Evolutionary conservation across 225 moss, liverwort and hornwort species (phyloP).

Genomic region (Antitrichia curtipendula): DNA sequence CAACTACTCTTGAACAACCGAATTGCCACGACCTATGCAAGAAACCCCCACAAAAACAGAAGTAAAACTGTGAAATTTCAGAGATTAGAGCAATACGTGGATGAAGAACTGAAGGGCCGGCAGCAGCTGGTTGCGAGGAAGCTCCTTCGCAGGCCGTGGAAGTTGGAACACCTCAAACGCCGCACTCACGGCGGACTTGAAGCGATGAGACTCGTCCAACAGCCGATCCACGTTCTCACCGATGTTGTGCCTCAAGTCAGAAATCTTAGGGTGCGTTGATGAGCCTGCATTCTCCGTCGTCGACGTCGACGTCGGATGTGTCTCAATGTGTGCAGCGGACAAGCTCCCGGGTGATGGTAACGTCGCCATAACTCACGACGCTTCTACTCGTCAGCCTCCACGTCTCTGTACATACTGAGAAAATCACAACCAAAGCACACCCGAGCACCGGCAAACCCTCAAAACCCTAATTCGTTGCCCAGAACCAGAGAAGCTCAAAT

Average conservation of each 20-base stretch:
- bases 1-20: neutral
- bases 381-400: neutral
- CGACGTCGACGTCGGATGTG: neutral
- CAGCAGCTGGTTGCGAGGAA: conserved; percentile 45
- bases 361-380: neutral
- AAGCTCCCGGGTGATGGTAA: neutral
- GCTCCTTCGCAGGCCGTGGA: conserved; percentile 22
- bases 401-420: conserved; percentile 7
- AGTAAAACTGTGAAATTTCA: neutral
- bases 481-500: neutral
- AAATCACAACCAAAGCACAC: neutral
- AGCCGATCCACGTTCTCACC: conserved; percentile 58
- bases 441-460: neutral
- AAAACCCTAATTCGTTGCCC: neutral
- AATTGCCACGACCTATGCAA: neutral
- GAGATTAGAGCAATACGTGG: conserved; percentile 19
- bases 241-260: conserved; percentile 16
- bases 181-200: conserved; percentile 48
- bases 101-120: conserved; percentile 71
- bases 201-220: conserved; percentile 66
- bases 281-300: neutral
- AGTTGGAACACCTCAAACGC: conserved; percentile 62
- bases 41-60: neutral
- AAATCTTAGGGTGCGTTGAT: neutral
- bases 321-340: neutral